Percentiles rank a stretch among this genome's conserved stretches.
Conservation (phyloP, 2,329 filamentous ascomycete species). For the Fusarium acutatum region DNA sequence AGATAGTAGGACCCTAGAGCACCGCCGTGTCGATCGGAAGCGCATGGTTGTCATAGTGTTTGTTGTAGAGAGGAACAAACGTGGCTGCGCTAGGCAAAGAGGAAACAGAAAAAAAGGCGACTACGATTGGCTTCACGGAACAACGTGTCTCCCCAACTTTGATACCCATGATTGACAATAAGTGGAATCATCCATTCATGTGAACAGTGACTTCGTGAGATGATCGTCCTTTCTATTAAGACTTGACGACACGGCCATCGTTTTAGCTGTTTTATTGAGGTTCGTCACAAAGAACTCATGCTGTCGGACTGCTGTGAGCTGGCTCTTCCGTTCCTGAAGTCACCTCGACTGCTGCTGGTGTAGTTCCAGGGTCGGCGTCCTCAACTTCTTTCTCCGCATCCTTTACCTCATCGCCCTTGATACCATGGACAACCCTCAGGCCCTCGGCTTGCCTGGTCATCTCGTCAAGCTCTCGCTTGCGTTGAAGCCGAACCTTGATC, state of each 20-base stretch:
- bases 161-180: background rate
- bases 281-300: constrained; percentile 16
- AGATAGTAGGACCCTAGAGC: background rate
- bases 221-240: constrained; percentile 15
- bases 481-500: constrained; percentile 59
- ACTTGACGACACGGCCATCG: constrained; percentile 24
- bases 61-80: constrained; percentile 13
- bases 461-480: constrained; percentile 55
- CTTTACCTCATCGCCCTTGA: constrained; percentile 46
- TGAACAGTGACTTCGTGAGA: background rate
- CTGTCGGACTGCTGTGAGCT: constrained; percentile 14
- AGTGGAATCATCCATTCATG: background rate
- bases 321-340: constrained; percentile 14
- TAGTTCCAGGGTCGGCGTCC: constrained; percentile 17
- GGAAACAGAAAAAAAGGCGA: background rate
- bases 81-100: constrained; percentile 17
- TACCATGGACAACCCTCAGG: constrained; percentile 56
- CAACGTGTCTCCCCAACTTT: constrained; percentile 9
- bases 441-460: constrained; percentile 55
- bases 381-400: constrained; percentile 24
- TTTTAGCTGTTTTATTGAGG: constrained; percentile 26
- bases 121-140: constrained; percentile 11
- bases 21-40: constrained; percentile 16
- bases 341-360: constrained; percentile 17
- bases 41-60: background rate